A percentile compares a stretch with the other conserved stretches of the same genome.
These are phyloP conservation scores for Lenwebbia sp. DNA, from an alignment of 345 rosid genomes.

Conservation along the genomic window DNA sequence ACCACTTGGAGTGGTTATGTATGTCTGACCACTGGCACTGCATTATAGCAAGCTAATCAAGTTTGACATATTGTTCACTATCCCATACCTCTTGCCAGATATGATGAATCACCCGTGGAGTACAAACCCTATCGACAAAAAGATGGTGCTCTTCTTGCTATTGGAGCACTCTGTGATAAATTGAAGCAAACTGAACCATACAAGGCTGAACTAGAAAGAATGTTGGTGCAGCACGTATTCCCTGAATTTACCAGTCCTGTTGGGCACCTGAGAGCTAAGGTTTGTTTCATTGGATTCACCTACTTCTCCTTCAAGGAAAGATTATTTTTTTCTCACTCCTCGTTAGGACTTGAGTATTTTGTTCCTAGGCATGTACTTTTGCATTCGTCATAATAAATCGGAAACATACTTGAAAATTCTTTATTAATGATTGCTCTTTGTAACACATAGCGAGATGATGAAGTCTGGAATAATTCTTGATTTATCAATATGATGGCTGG, in stretches of 20 bases:
- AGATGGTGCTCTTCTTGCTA: conserved; percentile 97
- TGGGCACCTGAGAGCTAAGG: conserved; percentile 99
- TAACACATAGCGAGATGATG: not conserved
- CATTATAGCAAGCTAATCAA: not conserved
- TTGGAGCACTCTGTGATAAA: conserved; percentile 97
- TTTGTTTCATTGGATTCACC: conserved; percentile 14
- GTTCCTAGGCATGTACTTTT: not conserved
- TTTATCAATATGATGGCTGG: not conserved
- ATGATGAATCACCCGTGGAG: conserved; percentile 65
- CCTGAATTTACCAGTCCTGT: conserved; percentile 90
- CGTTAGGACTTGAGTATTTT: not conserved
- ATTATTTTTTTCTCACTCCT: not conserved
- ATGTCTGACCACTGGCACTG: not conserved
- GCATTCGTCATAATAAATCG: not conserved
- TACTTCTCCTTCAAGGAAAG: not conserved
- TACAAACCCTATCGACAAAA: conserved; percentile 79
- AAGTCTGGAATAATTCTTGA: not conserved
- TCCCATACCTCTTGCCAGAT: conserved; percentile 24
- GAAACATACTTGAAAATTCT: not conserved
- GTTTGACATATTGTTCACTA: not conserved
- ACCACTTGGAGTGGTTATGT: not conserved
- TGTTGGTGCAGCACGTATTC: conserved; percentile 96
- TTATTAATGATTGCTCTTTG: not conserved
- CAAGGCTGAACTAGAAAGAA: conserved; percentile 82
- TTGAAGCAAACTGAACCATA: conserved; percentile 92